Evolutionary conservation across 768 basidiomycete species (phyloP), one percentile per base, ranked within the genome.

Genomic region (Suillus discolor): DNA sequence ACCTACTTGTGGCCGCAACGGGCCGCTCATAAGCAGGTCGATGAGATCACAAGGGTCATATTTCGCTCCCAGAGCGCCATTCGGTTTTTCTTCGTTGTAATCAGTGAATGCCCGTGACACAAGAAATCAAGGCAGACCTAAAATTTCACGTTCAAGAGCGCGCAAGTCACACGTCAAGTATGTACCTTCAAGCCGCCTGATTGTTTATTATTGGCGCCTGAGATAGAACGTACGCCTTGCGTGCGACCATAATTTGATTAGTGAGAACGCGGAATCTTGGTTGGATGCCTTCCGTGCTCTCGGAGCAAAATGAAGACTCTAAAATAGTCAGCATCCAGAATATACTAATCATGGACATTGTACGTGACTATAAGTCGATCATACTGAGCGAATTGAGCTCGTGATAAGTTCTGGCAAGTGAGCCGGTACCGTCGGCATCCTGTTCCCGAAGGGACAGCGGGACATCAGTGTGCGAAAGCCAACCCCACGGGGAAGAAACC

Each of bases 1-100:
- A 13, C 18, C 18, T 60, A 39, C 61, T 39, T 64, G n/a, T 7
- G 11, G 44, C 25, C 36, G 49, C 57, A 28, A 64, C 57, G 59
- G 45, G 34, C 55, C 62, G 57, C 49, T 34, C 31, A 28, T 3
- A 28, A 36, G 39, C 28, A n/a, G 39, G 31, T 41, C 18, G 20
- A 62, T 42, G 57, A 16, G 23, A 61, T 64, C 63, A 64, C 60
- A 31, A 61, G 63, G 59, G 39, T 31, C 31, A 36, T 16, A 28
- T 62, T 20, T 36, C 18, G 3, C 31, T 16, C 11, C 38, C 28
- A 39, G 25, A 18, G 62, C 9, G 3, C n/a, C 18, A 62, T 38
- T 61, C 63, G 44, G 59, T 20, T 28, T 38, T 42, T 42, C 63
- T 36, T 62, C 62, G 44, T 36, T 18, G 13, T 45, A 34, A 31